Evolutionary conservation across 2,329 filamentous ascomycete species (phyloP).

Genomic region (Mycogone perniciosa): DNA sequence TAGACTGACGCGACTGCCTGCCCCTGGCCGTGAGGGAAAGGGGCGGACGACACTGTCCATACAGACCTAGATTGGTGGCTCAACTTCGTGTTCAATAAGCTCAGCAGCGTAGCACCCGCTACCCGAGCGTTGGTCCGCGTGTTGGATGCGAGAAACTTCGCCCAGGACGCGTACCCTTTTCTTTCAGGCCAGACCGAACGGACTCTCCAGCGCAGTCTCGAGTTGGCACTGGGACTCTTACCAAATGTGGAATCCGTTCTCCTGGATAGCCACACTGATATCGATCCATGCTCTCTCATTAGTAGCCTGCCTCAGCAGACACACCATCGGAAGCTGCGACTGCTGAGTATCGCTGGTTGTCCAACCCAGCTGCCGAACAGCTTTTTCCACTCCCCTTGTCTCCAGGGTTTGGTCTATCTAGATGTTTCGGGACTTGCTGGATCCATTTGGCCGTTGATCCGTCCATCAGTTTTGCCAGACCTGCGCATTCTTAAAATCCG

Average conservation of each 20-base stretch:
- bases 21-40: neutral
- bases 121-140: slow-evolving; percentile 40
- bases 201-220: slow-evolving; percentile 33
- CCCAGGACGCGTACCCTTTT: slow-evolving; percentile 34
- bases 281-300: slow-evolving; percentile 36
- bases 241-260: slow-evolving; percentile 41
- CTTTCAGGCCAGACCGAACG: slow-evolving; percentile 32
- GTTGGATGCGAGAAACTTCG: slow-evolving; percentile 43
- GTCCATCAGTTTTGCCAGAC: slow-evolving; percentile 33
- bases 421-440: slow-evolving; percentile 46
- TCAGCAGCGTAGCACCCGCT: slow-evolving; percentile 26
- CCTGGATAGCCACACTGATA: slow-evolving; percentile 40
- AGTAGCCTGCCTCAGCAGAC: slow-evolving; percentile 7
- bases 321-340: slow-evolving; percentile 15
- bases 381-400: slow-evolving; percentile 33
- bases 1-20: slow-evolving; percentile 7
- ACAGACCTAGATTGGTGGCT: slow-evolving; percentile 46
- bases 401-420: slow-evolving; percentile 43
- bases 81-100: slow-evolving; percentile 37
- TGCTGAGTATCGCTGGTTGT: slow-evolving; percentile 42
- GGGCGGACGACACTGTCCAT: neutral
- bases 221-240: slow-evolving; percentile 32
- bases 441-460: slow-evolving; percentile 33
- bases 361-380: slow-evolving; percentile 32
- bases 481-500: slow-evolving; percentile 48